Percentiles rank a stretch among this genome's conserved stretches.
Evolutionary conservation across 805 yeast species (phyloP).

Genomic region (Wickerhamiella kazuoi): DNA sequence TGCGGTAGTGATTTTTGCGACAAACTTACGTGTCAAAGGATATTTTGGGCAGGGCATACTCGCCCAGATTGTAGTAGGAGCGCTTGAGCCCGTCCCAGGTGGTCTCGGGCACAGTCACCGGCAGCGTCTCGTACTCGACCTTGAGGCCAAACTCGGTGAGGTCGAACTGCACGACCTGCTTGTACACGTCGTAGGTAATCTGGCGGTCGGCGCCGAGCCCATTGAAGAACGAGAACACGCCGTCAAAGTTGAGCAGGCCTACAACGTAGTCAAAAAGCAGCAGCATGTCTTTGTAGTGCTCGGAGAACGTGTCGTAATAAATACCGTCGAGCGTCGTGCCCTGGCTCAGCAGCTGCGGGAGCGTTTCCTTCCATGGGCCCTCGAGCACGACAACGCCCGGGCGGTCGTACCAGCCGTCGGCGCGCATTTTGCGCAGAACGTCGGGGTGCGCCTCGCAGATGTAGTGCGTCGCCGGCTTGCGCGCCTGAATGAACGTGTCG

Average conservation of each 20-base stretch:
- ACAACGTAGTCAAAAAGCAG: conserved; percentile 67
- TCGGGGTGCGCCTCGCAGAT: conserved; percentile 93
- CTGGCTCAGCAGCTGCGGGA: conserved; percentile 43
- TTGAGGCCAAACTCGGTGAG: conserved; percentile 59
- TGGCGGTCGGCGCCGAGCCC: conserved; percentile 74
- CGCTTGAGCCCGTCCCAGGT: conserved; percentile 21
- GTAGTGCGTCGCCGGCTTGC: conserved; percentile 51
- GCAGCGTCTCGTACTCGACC: conserved; percentile 31
- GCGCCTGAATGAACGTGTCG: conserved; percentile 53
- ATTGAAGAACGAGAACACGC: conserved; percentile 78
- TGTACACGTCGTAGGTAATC: conserved; percentile 68
- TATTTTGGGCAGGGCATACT: conserved; percentile 20
- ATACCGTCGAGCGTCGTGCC: conserved; percentile 77
- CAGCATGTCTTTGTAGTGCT: conserved; percentile 76
- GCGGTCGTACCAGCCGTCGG: conserved; percentile 71
- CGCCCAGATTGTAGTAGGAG: conserved; percentile 20
- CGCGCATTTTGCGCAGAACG: conserved; percentile 47
- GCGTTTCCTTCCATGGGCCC: conserved; percentile 85
- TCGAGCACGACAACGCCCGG: conserved; percentile 53
- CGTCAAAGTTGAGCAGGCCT: conserved; percentile 66
- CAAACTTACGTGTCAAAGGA: conserved; percentile 7
- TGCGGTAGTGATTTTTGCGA: too few relatives aligned
- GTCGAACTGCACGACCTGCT: conserved; percentile 63
- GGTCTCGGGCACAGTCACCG: conserved; percentile 21
- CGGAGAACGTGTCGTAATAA: conserved; percentile 86